phyloP scores from a whole-genome alignment of 2,329 filamentous ascomycete genomes.

The Beauveria medogensis region DNA sequence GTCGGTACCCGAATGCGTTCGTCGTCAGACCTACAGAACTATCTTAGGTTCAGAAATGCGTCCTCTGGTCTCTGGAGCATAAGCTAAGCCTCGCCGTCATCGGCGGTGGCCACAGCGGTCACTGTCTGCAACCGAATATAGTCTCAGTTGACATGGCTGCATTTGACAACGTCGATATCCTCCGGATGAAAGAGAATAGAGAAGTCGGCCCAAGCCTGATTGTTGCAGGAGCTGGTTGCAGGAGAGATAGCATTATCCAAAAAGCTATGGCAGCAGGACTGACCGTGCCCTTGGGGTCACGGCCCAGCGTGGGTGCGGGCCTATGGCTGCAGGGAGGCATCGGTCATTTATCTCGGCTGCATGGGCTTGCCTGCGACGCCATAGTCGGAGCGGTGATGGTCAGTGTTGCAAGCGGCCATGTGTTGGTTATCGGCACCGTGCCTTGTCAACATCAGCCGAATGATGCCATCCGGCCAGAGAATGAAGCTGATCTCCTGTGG shows the following conservation, averaged over 20 bases:
- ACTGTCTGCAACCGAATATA: slow-evolving; percentile 45
- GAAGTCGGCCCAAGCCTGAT: slow-evolving; percentile 27
- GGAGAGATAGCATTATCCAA: slow-evolving; percentile 43
- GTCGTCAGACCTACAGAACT: slow-evolving; percentile 39
- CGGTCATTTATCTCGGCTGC: slow-evolving; percentile 45
- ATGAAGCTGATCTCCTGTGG: slow-evolving; percentile 47
- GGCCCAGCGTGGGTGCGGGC: slow-evolving; percentile 53
- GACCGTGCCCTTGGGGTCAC: slow-evolving; percentile 50
- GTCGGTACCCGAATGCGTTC: slow-evolving; percentile 32
- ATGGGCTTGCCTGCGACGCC: slow-evolving; percentile 50
- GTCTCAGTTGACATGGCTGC: slow-evolving; percentile 51
- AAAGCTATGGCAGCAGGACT: slow-evolving; percentile 38
- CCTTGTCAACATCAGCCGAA: slow-evolving; percentile 35
- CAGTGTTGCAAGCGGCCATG: slow-evolving; percentile 36
- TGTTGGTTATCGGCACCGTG: slow-evolving; percentile 39
- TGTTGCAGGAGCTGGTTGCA: slow-evolving; percentile 49
- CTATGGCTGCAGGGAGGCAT: slow-evolving; percentile 59
- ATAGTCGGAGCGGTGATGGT: slow-evolving; percentile 54
- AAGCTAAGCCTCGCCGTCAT: slow-evolving; percentile 39
- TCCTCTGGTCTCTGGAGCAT: slow-evolving; percentile 47
- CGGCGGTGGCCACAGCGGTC: slow-evolving; percentile 51
- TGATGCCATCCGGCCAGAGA: slow-evolving; percentile 32
- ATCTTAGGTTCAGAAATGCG: slow-evolving; percentile 44
- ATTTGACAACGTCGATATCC: slow-evolving; percentile 43
- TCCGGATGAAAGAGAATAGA: slow-evolving; percentile 18